Evolutionary conservation across 441 rosid genomes (phyloP).

Genomic region (Brassica hybrid): DNA sequence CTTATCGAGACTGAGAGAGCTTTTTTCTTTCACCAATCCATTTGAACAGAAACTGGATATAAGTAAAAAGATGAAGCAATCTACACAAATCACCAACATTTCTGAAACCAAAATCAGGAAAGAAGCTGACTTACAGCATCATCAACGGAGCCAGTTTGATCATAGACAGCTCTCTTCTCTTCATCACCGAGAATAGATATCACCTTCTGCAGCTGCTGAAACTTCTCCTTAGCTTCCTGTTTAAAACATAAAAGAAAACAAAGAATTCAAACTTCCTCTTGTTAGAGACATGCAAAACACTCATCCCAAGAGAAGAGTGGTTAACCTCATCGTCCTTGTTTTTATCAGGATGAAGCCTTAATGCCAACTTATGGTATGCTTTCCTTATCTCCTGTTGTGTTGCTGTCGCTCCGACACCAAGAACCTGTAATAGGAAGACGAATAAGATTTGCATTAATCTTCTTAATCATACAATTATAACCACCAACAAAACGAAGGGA

Average conservation of each 20-base stretch:
- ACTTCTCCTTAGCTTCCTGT: slow-evolving; percentile 94
- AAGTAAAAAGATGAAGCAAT: not conserved
- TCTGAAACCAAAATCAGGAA: too few species aligned
- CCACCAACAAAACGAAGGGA: not conserved
- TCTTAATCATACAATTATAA: not conserved
- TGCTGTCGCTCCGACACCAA: slow-evolving; percentile 78
- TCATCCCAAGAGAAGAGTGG: not conserved
- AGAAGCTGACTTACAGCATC: slow-evolving; percentile 70
- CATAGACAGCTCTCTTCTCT: slow-evolving; percentile 84
- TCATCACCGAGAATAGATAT: slow-evolving; percentile 89
- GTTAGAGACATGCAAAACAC: not conserved
- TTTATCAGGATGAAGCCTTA: slow-evolving; percentile 92
- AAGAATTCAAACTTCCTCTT: not conserved
- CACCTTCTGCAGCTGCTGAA: slow-evolving; percentile 95
- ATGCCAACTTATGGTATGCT: slow-evolving; percentile 86
- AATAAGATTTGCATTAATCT: not conserved
- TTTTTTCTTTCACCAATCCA: slow-evolving; percentile 15
- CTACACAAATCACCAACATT: too few species aligned
- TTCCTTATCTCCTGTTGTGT: slow-evolving; percentile 85
- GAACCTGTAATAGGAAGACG: slow-evolving; percentile 54
- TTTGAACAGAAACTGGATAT: not conserved
- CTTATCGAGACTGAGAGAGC: not conserved
- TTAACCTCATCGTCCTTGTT: slow-evolving; percentile 86
- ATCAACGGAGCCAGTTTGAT: slow-evolving; percentile 90
- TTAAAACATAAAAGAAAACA: not conserved